A percentile compares a stretch with the other conserved stretches of the same genome.
Conservation (phyloP, 2,329 filamentous ascomycete species). For the Aspergillus japonicus region DNA sequence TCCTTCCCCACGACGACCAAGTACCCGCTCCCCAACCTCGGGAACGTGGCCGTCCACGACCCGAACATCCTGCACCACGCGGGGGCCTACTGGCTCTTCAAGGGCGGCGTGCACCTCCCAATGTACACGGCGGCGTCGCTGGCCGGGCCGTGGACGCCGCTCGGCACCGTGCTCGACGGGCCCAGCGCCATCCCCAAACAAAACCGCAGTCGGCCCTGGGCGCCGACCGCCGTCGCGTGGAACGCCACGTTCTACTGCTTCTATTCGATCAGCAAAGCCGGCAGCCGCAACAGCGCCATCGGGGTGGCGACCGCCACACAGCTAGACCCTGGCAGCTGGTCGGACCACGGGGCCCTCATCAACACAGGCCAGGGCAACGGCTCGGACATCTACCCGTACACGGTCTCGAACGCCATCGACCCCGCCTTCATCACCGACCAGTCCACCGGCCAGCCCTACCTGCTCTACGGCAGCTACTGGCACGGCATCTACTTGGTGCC, state of each 20-base stretch:
- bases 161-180: constrained; percentile 33
- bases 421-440: constrained; percentile 32
- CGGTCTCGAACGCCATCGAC: constrained; percentile 40
- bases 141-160: constrained; percentile 33
- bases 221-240: constrained; percentile 32
- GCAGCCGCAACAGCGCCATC: constrained; percentile 36
- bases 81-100: constrained; percentile 36
- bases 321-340: constrained; percentile 29
- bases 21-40: constrained; percentile 29
- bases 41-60: constrained; percentile 33
- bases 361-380: constrained; percentile 28
- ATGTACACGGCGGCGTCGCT: constrained; percentile 27
- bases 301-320: constrained; percentile 34
- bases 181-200: constrained; percentile 32
- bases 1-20: constrained; percentile 27
- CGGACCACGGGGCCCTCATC: constrained; percentile 37
- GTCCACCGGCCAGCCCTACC: constrained; percentile 25
- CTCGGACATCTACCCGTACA: constrained; percentile 32
- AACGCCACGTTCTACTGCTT: constrained; percentile 38
- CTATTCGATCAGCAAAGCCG: constrained; percentile 33
- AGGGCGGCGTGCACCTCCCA: constrained; percentile 29
- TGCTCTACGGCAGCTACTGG: constrained; percentile 40
- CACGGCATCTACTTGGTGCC: constrained; percentile 38
- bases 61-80: constrained; percentile 34
- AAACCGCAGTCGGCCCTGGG: constrained; percentile 36